Evolutionary conservation across 345 rosid species (phyloP), one percentile per base, ranked within the genome.

Genomic region (Arabis alpina): DNA sequence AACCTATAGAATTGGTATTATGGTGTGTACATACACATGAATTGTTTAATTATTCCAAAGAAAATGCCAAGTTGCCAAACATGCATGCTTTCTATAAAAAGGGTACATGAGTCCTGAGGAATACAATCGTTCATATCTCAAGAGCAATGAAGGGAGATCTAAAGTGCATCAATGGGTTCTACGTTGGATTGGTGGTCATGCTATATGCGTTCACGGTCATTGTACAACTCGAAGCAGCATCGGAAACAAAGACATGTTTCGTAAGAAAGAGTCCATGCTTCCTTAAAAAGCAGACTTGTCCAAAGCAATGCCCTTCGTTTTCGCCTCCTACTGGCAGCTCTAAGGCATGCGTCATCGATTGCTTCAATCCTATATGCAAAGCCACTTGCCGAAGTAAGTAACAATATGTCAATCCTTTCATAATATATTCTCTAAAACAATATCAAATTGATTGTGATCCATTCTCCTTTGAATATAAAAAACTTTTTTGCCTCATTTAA

Each of bases 301-400:
- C 84, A 7, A 25, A 43, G 24, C 79, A 80, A 32, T 83, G 86
- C 54, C 84, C 84, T 8, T 54, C 61, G 28, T 13, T 64, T 42
- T 70, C 54, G 6, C 79, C 86, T 5, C 28, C 64, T 1, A 11
- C 50, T 2, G 79, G 76, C 23, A 73, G 79, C 23, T 45, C 81
- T 52, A 81, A 80, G 68, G 74, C 78, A 2, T 81, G 84, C 52
- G 51, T 70, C 28, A 30, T 74, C 7, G 66, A 81, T 41, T 80
- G 82, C 60, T 64, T 58, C 67, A 74, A 72, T 19, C 82, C 80
- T 32, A 52, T 71, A 13, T 81, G 81, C 83, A 54, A 69, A 71
- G 58, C 80, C 14, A 64, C 77, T 47, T 79, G 81, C 61, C 79
- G 66, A 64, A 76, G 78, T 76, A 68, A 67, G 75, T 32, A 45